Evolutionary conservation across 306 rosid genomes (phyloP).

Genomic region (Castanea mollissima): DNA sequence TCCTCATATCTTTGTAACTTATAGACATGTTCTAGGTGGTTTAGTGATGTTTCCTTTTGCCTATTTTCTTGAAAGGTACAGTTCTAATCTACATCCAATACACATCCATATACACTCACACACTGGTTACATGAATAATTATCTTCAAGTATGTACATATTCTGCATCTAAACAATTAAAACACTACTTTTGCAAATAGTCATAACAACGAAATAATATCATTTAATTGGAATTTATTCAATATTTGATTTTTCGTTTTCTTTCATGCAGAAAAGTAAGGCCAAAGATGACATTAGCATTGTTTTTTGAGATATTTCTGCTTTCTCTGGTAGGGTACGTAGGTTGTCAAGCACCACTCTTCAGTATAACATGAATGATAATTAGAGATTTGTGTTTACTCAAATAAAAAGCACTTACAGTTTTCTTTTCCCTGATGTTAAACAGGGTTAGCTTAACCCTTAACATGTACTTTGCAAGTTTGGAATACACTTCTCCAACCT

Average conservation of each 20-base stretch:
- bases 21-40: slow-evolving; percentile 37
- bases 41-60: slow-evolving; percentile 43
- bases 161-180: too few relatives aligned
- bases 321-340: slow-evolving; percentile 37
- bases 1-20: slow-evolving; percentile 47
- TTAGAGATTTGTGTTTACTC: background rate
- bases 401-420: slow-evolving; percentile 8
- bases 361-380: background rate
- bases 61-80: slow-evolving; percentile 47
- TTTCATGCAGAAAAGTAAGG: slow-evolving; percentile 38
- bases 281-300: slow-evolving; percentile 37
- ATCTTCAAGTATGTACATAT: too few relatives aligned
- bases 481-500: slow-evolving; percentile 41
- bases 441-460: slow-evolving; percentile 35
- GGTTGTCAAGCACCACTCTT: background rate
- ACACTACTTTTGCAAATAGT: too few relatives aligned
- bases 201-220: too few relatives aligned
- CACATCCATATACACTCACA: background rate
- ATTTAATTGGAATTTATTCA: background rate
- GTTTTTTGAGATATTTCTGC: slow-evolving; percentile 41
- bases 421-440: background rate
- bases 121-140: too few relatives aligned
- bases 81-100: background rate
- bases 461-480: slow-evolving; percentile 43
- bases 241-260: background rate